Conservation (phyloP, 2,329 filamentous ascomycete genomes). For the Lasiodiplodia gonubiensis region DNA sequence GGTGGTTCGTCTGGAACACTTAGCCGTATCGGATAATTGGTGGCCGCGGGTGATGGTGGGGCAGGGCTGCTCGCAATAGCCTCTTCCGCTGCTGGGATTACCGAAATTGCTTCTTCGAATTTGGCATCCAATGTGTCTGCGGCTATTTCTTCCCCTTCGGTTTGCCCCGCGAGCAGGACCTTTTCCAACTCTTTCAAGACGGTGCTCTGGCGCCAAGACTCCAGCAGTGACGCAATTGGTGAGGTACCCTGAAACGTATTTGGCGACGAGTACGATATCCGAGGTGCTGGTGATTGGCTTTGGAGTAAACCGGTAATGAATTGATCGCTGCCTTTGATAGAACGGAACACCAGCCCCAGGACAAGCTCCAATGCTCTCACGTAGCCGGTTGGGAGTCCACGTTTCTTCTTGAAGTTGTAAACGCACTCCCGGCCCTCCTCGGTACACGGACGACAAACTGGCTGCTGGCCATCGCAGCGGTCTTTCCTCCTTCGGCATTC, state of each 20-base stretch:
- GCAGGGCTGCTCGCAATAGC: too few relatives aligned
- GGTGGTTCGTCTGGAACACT: not conserved
- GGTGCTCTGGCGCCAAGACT: not conserved
- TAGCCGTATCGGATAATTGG: not conserved
- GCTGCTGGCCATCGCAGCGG: not conserved
- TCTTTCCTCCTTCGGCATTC: slow-evolving; percentile 1
- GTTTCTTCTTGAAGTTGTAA: not conserved
- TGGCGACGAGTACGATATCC: not conserved
- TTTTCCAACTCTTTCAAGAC: not conserved
- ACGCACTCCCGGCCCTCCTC: not conserved
- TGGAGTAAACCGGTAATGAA: not conserved
- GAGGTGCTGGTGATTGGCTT: not conserved
- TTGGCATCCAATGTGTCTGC: not conserved
- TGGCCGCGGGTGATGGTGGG: not conserved
- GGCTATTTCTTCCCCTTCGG: not conserved
- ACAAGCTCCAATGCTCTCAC: not conserved
- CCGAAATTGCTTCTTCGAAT: not conserved
- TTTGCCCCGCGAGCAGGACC: not conserved
- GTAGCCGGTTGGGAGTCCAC: not conserved
- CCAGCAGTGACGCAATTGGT: not conserved
- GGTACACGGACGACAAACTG: not conserved
- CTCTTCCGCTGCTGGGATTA: not conserved
- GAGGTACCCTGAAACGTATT: not conserved
- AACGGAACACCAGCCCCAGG: not conserved
- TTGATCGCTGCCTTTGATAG: not conserved